Base-by-base conservation (phyloP, 805 yeast species). In the Zygosaccharomyces kombuchaensis region DNA sequence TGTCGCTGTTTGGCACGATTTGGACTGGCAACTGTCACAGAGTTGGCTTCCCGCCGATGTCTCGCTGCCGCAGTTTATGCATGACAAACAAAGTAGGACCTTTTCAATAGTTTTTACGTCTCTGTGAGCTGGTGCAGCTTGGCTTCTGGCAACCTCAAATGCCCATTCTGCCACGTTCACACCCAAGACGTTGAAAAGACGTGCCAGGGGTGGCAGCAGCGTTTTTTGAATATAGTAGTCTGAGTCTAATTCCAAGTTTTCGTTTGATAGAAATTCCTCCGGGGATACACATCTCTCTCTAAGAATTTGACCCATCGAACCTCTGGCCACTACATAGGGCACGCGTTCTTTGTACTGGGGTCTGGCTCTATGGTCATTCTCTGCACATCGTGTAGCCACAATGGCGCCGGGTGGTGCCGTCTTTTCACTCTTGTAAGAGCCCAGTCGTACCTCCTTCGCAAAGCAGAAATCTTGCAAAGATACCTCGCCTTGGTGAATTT, bases 381-480 rank as follows among this genome's bases (percentile, higher is more conserved):
- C 74, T 63, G 80, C 76, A 48, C 74, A 75, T 51, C 76, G 75
- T 50, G 76, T 74, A n/a, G 93, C 84, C 1, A 93, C 74, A 10
- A 81, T 73, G 0, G 99, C 98, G 0, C 98, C 98, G 0, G 98
- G 93, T 0, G 99, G 99, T 2, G 88, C 75, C 42, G 80, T 74
- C 10, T 72, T 69, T 26, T 79, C 84, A 51, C 78, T 81, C 59
- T 85, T 85, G 62, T 93, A 93, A 0, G 83, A 73, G 0, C 98
- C 98, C 37, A 88, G 68, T 45, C 84, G 75, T 2, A 93, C 97
- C 55, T 86, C 96, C 58, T 86, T 87, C 2, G 96, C 90, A 69
- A 93, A 93, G 57, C 96, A 84, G 59, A 89, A 88, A 61, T 93
- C 97, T 50, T 82, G 83, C 10, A 88, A 68, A 0, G 84, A 74